These are phyloP conservation scores for Apiosordaria backusii DNA, from an alignment of 495 filamentous ascomycete genomes.

Conservation along the genomic window DNA sequence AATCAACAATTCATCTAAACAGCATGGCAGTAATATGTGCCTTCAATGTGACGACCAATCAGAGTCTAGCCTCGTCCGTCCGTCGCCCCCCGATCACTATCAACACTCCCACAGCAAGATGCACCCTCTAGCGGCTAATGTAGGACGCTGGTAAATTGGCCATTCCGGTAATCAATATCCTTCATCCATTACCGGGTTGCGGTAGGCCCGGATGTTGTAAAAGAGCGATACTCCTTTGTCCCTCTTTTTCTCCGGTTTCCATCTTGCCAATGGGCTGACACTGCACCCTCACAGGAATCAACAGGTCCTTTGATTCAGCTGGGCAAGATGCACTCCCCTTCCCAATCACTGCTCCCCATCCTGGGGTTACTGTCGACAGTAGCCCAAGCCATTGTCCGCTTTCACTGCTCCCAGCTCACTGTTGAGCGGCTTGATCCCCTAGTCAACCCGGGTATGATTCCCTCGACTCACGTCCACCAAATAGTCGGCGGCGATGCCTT, in stretches of 20 bases:
- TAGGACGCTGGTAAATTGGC: background rate
- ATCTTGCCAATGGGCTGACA: background rate
- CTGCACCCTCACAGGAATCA: background rate
- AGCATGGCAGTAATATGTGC: background rate
- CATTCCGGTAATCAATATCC: background rate
- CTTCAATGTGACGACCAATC: background rate
- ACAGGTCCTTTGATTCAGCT: background rate
- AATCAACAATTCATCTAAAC: background rate
- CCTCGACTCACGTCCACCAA: conserved; percentile 47
- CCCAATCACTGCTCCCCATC: background rate
- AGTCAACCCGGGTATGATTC: conserved; percentile 39
- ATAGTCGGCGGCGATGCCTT: conserved; percentile 51
- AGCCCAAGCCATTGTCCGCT: conserved; percentile 12
- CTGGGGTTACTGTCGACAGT: background rate
- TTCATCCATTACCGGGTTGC: background rate
- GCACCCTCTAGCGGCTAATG: background rate
- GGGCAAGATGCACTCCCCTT: background rate
- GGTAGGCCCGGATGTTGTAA: background rate
- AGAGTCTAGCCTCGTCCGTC: background rate
- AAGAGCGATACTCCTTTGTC: background rate
- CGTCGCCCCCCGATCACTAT: background rate
- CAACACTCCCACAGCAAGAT: background rate
- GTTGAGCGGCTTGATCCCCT: conserved; percentile 44
- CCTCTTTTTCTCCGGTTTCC: background rate
- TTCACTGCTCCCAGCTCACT: conserved; percentile 12